Percentiles rank a stretch among this genome's conserved stretches.
Evolutionary conservation across 805 yeast genomes (phyloP).

Genomic region (Lipomyces spencermartinsiae): DNA sequence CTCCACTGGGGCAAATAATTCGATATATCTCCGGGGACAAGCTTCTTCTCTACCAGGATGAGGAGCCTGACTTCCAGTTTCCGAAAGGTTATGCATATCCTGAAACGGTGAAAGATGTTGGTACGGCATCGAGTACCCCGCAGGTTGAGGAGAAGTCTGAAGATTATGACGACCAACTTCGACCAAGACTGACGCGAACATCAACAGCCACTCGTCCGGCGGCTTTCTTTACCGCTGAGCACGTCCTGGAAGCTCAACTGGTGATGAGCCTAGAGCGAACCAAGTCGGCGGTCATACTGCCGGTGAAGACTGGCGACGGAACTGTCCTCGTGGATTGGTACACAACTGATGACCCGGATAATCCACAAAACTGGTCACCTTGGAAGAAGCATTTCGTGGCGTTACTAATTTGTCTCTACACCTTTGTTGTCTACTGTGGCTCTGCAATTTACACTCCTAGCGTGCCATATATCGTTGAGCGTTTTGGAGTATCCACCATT

Average conservation of each 20-base stretch:
- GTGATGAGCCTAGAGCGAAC: neutral
- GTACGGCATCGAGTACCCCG: neutral
- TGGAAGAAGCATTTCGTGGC: constrained; percentile 50
- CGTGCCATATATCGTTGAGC: constrained; percentile 50
- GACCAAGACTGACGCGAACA: neutral
- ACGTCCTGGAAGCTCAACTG: neutral
- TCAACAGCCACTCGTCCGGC: neutral
- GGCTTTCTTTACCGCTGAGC: neutral
- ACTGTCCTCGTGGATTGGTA: constrained; percentile 27
- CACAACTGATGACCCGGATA: constrained; percentile 37
- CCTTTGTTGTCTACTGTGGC: constrained; percentile 62
- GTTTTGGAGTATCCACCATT: constrained; percentile 54
- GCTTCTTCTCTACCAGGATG: constrained; percentile 11
- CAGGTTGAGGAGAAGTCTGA: neutral
- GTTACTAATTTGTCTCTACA: constrained; percentile 52
- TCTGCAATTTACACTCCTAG: constrained; percentile 64
- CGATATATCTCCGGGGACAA: constrained; percentile 4
- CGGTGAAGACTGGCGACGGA: neutral
- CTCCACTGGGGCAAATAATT: constrained; percentile 13
- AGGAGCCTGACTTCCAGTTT: constrained; percentile 9
- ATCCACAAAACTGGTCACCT: constrained; percentile 63
- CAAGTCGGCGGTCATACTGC: neutral
- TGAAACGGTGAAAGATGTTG: neutral
- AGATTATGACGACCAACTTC: neutral
- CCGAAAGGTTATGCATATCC: neutral